Evolutionary conservation across 805 yeast genomes (phyloP).

Genomic region (Candida krabiensis): DNA sequence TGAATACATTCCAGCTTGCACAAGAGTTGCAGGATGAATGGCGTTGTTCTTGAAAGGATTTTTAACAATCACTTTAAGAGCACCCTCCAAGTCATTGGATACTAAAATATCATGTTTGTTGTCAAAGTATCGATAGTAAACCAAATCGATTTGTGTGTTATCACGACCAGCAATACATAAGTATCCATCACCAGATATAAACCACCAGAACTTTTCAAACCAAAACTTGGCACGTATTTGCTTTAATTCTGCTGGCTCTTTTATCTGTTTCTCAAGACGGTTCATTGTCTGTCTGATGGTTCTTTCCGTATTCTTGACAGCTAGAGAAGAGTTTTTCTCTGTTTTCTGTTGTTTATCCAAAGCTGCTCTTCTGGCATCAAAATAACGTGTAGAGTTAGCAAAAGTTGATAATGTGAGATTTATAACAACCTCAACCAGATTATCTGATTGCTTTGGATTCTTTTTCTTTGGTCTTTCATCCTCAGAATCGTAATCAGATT

Average conservation of each 20-base stretch:
- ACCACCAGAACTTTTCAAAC: slow-evolving; percentile 96
- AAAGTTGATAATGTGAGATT: slow-evolving; percentile 74
- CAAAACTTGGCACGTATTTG: slow-evolving; percentile 73
- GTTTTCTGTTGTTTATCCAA: slow-evolving; percentile 79
- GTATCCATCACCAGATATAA: slow-evolving; percentile 86
- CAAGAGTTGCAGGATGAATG: slow-evolving; percentile 81
- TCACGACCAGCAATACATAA: slow-evolving; percentile 87
- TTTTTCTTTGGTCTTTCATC: slow-evolving; percentile 22
- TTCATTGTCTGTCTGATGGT: slow-evolving; percentile 73
- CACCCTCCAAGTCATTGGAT: slow-evolving; percentile 69
- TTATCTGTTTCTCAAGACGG: slow-evolving; percentile 58
- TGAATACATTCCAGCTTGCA: slow-evolving; percentile 89
- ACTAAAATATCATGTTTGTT: slow-evolving; percentile 69
- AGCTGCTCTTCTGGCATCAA: slow-evolving; percentile 73
- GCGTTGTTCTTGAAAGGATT: slow-evolving; percentile 71
- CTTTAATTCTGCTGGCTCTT: slow-evolving; percentile 46
- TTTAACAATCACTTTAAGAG: slow-evolving; percentile 75
- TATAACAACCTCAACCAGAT: slow-evolving; percentile 57
- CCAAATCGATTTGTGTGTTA: slow-evolving; percentile 71
- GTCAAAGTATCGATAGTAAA: slow-evolving; percentile 74
- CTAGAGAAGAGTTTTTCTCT: slow-evolving; percentile 71
- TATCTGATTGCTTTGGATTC: slow-evolving; percentile 17
- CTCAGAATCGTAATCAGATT: slow-evolving; percentile 32
- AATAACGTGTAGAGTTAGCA: slow-evolving; percentile 85
- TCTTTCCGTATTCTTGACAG: slow-evolving; percentile 78